Evolutionary conservation across 331 rosid species (phyloP), one percentile per base, ranked within the genome.

Genomic region (Saraca asoca): DNA sequence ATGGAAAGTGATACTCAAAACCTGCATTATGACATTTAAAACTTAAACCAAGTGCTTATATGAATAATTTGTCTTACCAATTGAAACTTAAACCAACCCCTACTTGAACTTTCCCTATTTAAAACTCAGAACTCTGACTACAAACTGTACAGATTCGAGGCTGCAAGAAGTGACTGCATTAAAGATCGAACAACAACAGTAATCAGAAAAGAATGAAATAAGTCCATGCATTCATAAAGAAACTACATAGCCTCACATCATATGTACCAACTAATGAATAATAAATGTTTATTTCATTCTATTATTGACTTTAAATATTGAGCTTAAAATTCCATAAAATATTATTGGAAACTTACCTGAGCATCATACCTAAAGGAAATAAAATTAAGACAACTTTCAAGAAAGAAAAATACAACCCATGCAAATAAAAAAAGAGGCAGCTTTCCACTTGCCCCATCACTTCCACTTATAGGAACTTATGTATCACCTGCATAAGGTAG

Each of bases 321-420:
- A 48, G 29, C 39, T 38, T 14, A 66, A 44, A 7, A 46, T 19
- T 46, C 9, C 11, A 4, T 7, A 39, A 7, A 17, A 34, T 11
- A 34, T 15, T 20, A 50, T 34, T 33, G 9, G 64, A 57, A 45
- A 68, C 82, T 67, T 73, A 94, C 99, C 99, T 94, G 99, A 79
- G 99, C 99, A 73, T 97, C 99, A 87, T 94, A 94, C 31, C 95
- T 96, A 68, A 94, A 94, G 68, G 99, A 94, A 79, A 94, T 74
- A 75, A 94, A 94, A 66, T 94, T 94, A 38, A 94, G 92, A 80
- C 89, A 86, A 75, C 90, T 94, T 51, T 97, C 99, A 24, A 94
- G 80, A 80, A 88, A 66, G 81, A 94, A 94, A 86, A 94, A 76
- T 63, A 85, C 15, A 33, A 94, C 83, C 56, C 99, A 97, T 93